Conservation (phyloP, 495 filamentous ascomycete genomes). For the Podospora pseudoanserina region DNA sequence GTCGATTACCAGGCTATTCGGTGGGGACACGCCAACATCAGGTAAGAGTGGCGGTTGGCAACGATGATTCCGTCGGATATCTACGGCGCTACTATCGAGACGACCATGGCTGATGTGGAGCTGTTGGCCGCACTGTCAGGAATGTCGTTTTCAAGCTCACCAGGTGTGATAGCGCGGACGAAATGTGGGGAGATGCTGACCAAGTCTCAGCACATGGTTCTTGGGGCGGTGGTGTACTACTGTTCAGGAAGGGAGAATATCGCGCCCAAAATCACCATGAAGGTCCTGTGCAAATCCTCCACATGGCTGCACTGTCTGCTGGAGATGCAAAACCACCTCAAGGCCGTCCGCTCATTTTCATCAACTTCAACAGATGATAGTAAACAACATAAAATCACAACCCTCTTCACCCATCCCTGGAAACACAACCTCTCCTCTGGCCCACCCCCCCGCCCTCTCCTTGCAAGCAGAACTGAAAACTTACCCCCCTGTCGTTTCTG, state of each 20-base stretch:
- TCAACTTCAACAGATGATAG: neutral
- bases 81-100: neutral
- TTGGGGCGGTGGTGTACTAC: neutral
- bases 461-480: neutral
- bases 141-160: neutral
- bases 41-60: neutral
- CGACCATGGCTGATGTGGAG: neutral
- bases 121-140: neutral
- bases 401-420: neutral
- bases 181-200: constrained; percentile 1
- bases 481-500: neutral
- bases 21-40: neutral
- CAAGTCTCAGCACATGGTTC: neutral
- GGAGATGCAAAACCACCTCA: neutral
- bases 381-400: neutral
- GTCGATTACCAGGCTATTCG: neutral
- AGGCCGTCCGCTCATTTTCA: neutral
- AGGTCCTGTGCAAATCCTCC: neutral
- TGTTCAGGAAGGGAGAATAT: neutral
- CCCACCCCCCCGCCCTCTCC: neutral
- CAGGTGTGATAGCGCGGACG: neutral
- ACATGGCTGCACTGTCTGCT: neutral
- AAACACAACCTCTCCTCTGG: neutral
- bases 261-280: neutral
- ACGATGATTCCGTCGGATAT: neutral